phyloP scores from a whole-genome alignment of 768 basidiomycete genomes.

The Tricholoma terreum region DNA sequence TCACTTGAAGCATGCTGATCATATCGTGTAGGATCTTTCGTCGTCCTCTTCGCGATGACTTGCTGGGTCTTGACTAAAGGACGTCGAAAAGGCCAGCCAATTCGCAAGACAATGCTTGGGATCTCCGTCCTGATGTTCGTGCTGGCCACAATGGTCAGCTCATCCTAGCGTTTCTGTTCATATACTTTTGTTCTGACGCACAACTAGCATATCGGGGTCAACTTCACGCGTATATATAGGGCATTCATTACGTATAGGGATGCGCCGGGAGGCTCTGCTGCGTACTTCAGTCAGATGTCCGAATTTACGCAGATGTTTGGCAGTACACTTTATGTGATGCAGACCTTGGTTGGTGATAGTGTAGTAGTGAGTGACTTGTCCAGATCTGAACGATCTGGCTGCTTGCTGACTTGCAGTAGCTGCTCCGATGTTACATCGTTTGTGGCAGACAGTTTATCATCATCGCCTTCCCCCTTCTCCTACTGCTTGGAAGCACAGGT shows the following conservation, averaged over 20 bases:
- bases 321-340: conserved; percentile 33
- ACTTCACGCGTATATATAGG: conserved; percentile 32
- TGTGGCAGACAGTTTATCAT: conserved; percentile 23
- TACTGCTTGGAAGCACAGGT: conserved; percentile 31
- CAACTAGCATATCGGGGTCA: conserved; percentile 33
- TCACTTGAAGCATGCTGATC: not conserved
- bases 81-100: conserved; percentile 20
- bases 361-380: conserved; percentile 28
- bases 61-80: conserved; percentile 27
- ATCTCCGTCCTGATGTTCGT: conserved; percentile 31
- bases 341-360: conserved; percentile 37
- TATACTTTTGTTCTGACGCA: not conserved
- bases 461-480: conserved; percentile 25
- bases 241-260: conserved; percentile 30
- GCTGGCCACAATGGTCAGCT: conserved; percentile 29
- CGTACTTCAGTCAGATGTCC: conserved; percentile 31
- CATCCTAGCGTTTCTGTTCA: not conserved
- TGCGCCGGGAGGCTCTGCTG: conserved; percentile 24
- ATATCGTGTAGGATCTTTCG: conserved; percentile 21
- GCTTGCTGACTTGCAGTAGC: not conserved
- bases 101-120: conserved; percentile 30
- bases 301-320: conserved; percentile 36
- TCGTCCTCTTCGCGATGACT: conserved; percentile 27
- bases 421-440: conserved; percentile 24
- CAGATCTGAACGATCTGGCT: not conserved